phyloP scores from a whole-genome alignment of 768 basidiomycete species.

The Filobasidium floriforme region DNA sequence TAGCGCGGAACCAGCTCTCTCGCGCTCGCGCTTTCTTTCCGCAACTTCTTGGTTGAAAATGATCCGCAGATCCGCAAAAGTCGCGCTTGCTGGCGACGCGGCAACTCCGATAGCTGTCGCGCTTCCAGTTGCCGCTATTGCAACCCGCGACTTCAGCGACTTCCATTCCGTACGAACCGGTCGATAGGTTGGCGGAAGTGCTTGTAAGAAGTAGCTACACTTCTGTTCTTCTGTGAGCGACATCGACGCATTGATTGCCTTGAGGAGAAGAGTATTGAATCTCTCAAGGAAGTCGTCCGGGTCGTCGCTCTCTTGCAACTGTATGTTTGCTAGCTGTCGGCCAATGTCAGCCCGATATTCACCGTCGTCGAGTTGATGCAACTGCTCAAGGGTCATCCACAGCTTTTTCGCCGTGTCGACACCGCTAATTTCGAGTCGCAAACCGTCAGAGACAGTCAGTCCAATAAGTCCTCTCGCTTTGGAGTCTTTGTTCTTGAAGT shows the following conservation, averaged over 20 bases:
- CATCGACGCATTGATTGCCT: background rate
- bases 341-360: constrained; percentile 10
- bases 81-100: constrained; percentile 1
- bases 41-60: constrained; percentile 8
- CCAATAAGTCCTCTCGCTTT: too few relatives aligned
- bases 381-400: constrained; percentile 7
- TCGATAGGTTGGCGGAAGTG: constrained; percentile 1
- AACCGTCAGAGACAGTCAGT: too few relatives aligned
- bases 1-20: background rate
- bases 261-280: too few relatives aligned
- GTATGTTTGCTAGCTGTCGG: constrained; percentile 3
- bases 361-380: constrained; percentile 8
- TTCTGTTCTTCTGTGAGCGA: constrained; percentile 4
- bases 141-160: too few relatives aligned
- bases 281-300: constrained; percentile 8
- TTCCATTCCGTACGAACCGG: constrained; percentile 9
- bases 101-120: background rate
- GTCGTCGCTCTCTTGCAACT: background rate
- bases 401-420: constrained; percentile 1
- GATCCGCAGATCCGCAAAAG: background rate
- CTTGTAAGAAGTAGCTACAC: constrained; percentile 17
- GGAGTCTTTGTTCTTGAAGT: too few relatives aligned
- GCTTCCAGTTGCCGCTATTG: too few relatives aligned
- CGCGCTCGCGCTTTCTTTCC: constrained; percentile 5
- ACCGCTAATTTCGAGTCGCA: constrained; percentile 8